These are phyloP conservation scores for Hemileccinum rubropunctum DNA, from an alignment of 768 basidiomycete genomes.

Conservation along the genomic window DNA sequence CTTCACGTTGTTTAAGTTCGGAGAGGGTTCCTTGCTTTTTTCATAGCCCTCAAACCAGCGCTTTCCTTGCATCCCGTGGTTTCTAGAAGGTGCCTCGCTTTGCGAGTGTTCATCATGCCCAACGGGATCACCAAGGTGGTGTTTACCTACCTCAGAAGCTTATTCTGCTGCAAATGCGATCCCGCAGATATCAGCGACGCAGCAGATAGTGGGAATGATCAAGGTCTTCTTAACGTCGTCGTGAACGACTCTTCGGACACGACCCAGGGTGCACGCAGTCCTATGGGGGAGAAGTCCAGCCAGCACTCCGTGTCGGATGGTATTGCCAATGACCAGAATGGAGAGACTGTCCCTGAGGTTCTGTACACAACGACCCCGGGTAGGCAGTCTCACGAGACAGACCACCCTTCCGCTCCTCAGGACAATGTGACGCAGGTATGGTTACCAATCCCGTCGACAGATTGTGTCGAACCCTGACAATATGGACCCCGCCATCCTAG, in stretches of 20 bases:
- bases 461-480: not conserved
- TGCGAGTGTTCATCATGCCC: not conserved
- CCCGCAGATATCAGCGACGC: not conserved
- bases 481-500: not conserved
- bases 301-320: not conserved
- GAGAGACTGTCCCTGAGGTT: not conserved
- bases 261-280: not conserved
- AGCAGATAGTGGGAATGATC: not conserved
- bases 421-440: too few relatives aligned
- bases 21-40: too few relatives aligned
- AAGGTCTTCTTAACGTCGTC: not conserved
- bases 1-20: not conserved
- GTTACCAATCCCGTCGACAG: too few relatives aligned
- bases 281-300: not conserved
- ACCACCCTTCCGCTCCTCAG: not conserved
- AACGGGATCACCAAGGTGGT: not conserved
- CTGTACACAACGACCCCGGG: not conserved
- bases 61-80: not conserved
- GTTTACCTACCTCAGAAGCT: not conserved
- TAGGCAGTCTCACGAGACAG: not conserved
- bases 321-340: not conserved
- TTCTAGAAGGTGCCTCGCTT: not conserved
- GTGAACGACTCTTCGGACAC: not conserved
- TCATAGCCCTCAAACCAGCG: not conserved
- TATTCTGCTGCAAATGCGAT: not conserved